These are phyloP conservation scores for Fonsecaea monophora DNA, from an alignment of 2,329 filamentous ascomycete species.

Conservation along the genomic window DNA sequence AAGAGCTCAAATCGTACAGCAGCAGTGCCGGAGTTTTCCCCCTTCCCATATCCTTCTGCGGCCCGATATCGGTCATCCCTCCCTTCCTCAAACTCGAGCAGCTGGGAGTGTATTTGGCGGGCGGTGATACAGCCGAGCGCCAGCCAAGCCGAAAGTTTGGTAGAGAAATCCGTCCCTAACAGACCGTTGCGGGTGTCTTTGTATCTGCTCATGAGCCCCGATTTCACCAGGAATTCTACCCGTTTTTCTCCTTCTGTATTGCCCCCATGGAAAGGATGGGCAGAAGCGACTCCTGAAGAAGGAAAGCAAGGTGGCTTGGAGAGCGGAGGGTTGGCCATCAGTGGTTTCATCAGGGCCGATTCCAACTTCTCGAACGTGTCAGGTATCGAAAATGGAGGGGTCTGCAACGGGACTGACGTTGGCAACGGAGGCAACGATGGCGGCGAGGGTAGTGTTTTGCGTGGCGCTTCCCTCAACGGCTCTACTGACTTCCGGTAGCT, in stretches of 20 bases:
- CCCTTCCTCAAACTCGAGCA: conserved; percentile 74
- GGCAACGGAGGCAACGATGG: conserved; percentile 65
- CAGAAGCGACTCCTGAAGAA: conserved; percentile 58
- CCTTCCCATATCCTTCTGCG: conserved; percentile 67
- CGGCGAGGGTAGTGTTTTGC: conserved; percentile 63
- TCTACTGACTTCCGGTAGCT: conserved; percentile 75
- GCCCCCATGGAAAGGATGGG: conserved; percentile 73
- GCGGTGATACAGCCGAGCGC: conserved; percentile 75
- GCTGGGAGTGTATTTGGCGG: conserved; percentile 72
- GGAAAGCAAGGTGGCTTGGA: conserved; percentile 60
- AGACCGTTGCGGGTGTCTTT: conserved; percentile 75
- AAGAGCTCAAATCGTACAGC: conserved; percentile 75
- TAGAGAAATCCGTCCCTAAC: conserved; percentile 73
- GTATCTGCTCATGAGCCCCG: conserved; percentile 68
- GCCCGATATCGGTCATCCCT: conserved; percentile 47
- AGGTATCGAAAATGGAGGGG: conserved; percentile 69
- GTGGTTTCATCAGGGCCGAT: conserved; percentile 63
- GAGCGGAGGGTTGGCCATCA: conserved; percentile 59
- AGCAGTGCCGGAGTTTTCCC: conserved; percentile 74
- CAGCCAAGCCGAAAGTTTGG: conserved; percentile 76
- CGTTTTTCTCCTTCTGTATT: conserved; percentile 66
- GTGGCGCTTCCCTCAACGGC: conserved; percentile 70
- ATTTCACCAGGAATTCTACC: conserved; percentile 65
- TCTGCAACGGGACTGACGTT: conserved; percentile 63
- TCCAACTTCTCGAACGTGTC: conserved; percentile 61